phyloP scores from a whole-genome alignment of 2,329 filamentous ascomycete species.

The Torrubiella hemipterigena region DNA sequence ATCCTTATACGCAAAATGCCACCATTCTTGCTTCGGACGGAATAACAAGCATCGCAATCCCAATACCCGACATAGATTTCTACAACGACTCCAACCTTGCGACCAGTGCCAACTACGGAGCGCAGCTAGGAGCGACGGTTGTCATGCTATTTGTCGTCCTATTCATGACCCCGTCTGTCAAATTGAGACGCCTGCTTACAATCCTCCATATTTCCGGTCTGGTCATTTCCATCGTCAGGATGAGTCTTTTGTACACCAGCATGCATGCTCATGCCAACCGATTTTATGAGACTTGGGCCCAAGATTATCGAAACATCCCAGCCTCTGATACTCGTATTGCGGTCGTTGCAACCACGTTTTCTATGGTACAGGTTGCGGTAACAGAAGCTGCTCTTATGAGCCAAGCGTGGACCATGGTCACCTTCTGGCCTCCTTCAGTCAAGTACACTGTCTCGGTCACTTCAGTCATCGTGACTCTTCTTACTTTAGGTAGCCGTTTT shows the following conservation, averaged over 20 bases:
- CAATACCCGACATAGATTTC: constrained; percentile 19
- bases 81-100: constrained; percentile 19
- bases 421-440: constrained; percentile 28
- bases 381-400: constrained; percentile 35
- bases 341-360: constrained; percentile 27
- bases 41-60: constrained; percentile 16
- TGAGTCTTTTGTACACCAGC: constrained; percentile 43
- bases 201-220: constrained; percentile 53
- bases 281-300: constrained; percentile 46
- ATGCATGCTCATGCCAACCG: constrained; percentile 49
- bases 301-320: constrained; percentile 40
- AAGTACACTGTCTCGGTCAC: constrained; percentile 17
- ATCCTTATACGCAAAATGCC: constrained; percentile 23
- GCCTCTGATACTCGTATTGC: constrained; percentile 20
- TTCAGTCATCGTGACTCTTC: constrained; percentile 22
- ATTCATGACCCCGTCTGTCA: constrained; percentile 52
- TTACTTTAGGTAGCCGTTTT: constrained; percentile 19
- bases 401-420: constrained; percentile 41
- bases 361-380: constrained; percentile 30
- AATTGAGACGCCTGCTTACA: constrained; percentile 52
- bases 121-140: constrained; percentile 57
- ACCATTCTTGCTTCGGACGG: constrained; percentile 21
- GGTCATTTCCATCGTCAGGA: constrained; percentile 46
- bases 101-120: constrained; percentile 50
- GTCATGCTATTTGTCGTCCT: constrained; percentile 55